These are phyloP conservation scores for Borealophlyctis nickersoniae DNA, from an alignment of 192 early-diverging fungal genomes.

Conservation along the genomic window DNA sequence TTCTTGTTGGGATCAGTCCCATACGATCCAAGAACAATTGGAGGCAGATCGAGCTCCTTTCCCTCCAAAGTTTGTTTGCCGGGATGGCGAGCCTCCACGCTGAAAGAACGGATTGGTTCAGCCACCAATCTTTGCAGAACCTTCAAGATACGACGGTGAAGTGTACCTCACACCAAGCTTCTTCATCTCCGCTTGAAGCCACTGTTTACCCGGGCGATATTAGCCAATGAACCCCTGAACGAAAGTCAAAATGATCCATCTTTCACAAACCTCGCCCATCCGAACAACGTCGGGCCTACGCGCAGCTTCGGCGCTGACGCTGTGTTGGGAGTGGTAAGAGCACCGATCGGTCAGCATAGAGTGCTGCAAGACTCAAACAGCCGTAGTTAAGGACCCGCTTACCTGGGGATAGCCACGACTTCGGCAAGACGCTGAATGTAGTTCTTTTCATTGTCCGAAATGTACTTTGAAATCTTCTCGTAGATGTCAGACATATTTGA, in stretches of 20 bases:
- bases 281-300: slow-evolving; percentile 76
- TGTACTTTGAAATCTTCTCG: slow-evolving; percentile 68
- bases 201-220: slow-evolving; percentile 44
- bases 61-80: slow-evolving; percentile 88
- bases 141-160: slow-evolving; percentile 30
- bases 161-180: slow-evolving; percentile 63
- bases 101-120: background rate
- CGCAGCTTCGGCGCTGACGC: slow-evolving; percentile 66
- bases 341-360: background rate
- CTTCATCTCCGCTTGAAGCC: slow-evolving; percentile 73
- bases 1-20: slow-evolving; percentile 90
- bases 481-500: background rate
- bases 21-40: slow-evolving; percentile 86
- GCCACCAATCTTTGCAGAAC: too few relatives aligned
- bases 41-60: slow-evolving; percentile 75
- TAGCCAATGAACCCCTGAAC: too few relatives aligned
- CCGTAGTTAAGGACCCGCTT: too few relatives aligned
- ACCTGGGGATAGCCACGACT: slow-evolving; percentile 85
- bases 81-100: slow-evolving; percentile 60
- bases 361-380: too few relatives aligned
- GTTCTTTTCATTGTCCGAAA: slow-evolving; percentile 73
- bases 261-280: slow-evolving; percentile 69
- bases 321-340: slow-evolving; percentile 29
- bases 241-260: too few relatives aligned
- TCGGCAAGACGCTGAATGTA: slow-evolving; percentile 83